Percentiles rank a stretch among this genome's conserved stretches.
Evolutionary conservation across 768 basidiomycete genomes (phyloP).

Genomic region (Xerocomus potaroensis): DNA sequence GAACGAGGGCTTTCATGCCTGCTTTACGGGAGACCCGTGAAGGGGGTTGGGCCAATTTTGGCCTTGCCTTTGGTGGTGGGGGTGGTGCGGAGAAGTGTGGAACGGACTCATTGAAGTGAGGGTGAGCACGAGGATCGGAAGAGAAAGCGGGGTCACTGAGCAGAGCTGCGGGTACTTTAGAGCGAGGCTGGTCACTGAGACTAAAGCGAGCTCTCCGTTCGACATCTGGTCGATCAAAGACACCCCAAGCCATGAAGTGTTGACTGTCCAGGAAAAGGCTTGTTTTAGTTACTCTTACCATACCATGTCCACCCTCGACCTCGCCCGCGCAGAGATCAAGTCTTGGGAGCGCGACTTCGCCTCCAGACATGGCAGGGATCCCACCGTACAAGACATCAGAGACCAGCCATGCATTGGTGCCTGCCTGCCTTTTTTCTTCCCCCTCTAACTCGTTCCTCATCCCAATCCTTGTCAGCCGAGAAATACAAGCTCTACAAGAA

Average conservation of each 20-base stretch:
- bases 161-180: conserved; percentile 28
- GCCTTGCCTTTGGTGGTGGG: not conserved
- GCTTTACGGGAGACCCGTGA: conserved; percentile 5
- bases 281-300: too few relatives aligned
- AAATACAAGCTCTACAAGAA: conserved; percentile 84
- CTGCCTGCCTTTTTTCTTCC: conserved; percentile 22
- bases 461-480: conserved; percentile 59
- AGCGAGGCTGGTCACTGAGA: too few relatives aligned
- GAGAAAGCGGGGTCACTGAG: conserved; percentile 59
- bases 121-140: conserved; percentile 48
- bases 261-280: not conserved
- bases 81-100: not conserved
- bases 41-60: not conserved
- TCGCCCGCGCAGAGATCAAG: conserved; percentile 69
- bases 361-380: conserved; percentile 48
- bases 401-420: conserved; percentile 57
- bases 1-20: conserved; percentile 27
- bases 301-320: conserved; percentile 17
- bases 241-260: conserved; percentile 11
- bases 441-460: conserved; percentile 12
- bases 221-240: not conserved
- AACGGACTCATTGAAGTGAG: conserved; percentile 29
- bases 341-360: conserved; percentile 72
- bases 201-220: not conserved
- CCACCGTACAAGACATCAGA: conserved; percentile 70